Evolutionary conservation across 192 early-diverging fungal genomes (phyloP), one percentile per base, ranked within the genome.

Genomic region (Podila horticola): DNA sequence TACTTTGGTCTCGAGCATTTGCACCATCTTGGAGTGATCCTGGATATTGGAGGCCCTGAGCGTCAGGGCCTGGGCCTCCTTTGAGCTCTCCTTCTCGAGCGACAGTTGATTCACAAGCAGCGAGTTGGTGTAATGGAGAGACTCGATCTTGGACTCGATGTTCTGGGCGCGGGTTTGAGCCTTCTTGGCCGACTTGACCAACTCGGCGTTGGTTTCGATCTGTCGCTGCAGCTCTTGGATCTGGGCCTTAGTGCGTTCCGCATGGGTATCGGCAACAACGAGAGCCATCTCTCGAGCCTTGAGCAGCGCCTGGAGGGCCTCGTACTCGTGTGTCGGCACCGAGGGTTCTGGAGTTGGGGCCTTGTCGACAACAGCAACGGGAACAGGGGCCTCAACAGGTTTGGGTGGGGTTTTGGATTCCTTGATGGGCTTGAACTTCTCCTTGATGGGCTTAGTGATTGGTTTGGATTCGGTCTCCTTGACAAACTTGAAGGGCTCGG

Each of bases 121-220:
- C 33, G 68, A 58, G 68, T 84, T 84, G 66, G 79, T 84, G 58
- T 71, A 84, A 12, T 59, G 62, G 61, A 84, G 77, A 15, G 83
- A 82, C 67, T 82, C 83, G 24, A 82, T 58, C 62, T 82, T 84
- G 62, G 51, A 66, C 8, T 57, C 36, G 7, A 62, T 6, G 30
- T 15, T 51, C 57, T 68, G 65, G 20, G 70, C 66, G 19, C 45
- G 62, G 29, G 48, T 38, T 28, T 82, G 68, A 31, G 67, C 28
- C 51, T 75, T 65, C 58, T 66, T 51, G 29, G 69, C 66, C n/a
- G 49, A 38, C 55, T 74, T 66, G 52, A 60, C 62, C 9, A 71
- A 13, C 28, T 49, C 57, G 17, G 64, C 63, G 17, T 79, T 30
- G 24, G 71, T 29, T 11, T 67, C 60, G 3, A 74, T 17, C 20